Evolutionary conservation across 1,139 yeast species (phyloP), one percentile per base, ranked within the genome.

Genomic region (Pichia sp.): DNA sequence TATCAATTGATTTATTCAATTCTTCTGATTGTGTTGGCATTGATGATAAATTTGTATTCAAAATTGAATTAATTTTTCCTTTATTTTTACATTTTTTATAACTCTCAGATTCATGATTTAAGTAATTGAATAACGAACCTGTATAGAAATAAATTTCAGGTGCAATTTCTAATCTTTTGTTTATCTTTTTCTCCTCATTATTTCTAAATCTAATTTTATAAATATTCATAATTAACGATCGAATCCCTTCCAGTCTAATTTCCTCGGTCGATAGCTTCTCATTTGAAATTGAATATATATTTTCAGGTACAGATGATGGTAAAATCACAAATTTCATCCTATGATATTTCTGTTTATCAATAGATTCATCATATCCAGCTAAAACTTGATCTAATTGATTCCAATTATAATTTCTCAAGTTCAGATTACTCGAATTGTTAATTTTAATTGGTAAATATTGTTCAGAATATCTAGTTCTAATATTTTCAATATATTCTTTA

Each of bases 101-200:
- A 18, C 13, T 19, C 14, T 46, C 27, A 4, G 61, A 62, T 5
- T 65, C 67, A 25, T 53, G 53, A 29, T 74, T 72, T 57, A 91
- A 73, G 58, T 83, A 90, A 28, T 81, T 79, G 54, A 84, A 84
- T 48, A 91, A 71, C 55, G 84, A 86, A 0, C 97, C 97, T 0
- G 98, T 93, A 63, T 93, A 93, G 63, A 90, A 93, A 49, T 76
- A 79, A 48, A 90, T 84, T 54, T 88, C 96, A 0, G 95, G 93
- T 31, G 76, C 73, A 8, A 79, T 73, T 50, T 78, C 83, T 53
- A 79, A 82, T 49, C 73, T 76, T 47, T 66, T 58, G 28, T 65
- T 60, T 1, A 45, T 16, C 51, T 67, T 60, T 56, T 69, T 66
- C 55, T 78, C 82, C 50, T 72, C 74, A n/a, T 68, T 65, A 1